Evolutionary conservation across 495 filamentous ascomycete species (phyloP).

Genomic region (Cercophora sp.): DNA sequence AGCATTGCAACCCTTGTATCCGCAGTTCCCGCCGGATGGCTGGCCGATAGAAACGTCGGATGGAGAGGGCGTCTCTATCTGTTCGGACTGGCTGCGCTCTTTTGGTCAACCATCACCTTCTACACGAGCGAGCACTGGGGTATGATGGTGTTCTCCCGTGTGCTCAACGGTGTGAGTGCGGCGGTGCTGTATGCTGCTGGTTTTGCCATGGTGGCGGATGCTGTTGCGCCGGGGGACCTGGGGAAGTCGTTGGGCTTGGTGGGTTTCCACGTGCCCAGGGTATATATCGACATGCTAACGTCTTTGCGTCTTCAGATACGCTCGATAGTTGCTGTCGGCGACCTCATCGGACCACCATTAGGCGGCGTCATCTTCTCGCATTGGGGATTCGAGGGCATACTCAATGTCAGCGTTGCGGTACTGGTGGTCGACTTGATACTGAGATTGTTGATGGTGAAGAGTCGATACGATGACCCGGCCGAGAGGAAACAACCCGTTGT

Average conservation of each 20-base stretch:
- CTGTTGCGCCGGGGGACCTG: conserved; percentile 5
- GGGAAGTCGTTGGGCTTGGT: conserved; percentile 12
- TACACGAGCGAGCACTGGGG: conserved; percentile 6
- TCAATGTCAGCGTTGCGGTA: conserved; percentile 5
- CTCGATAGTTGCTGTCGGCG: conserved; percentile 8
- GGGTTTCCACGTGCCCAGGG: not conserved
- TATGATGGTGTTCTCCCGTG: conserved; percentile 1
- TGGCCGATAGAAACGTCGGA: conserved; percentile 5
- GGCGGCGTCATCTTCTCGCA: conserved; percentile 4
- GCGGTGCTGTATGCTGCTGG: conserved; percentile 13
- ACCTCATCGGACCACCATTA: conserved; percentile 5
- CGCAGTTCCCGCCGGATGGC: conserved; percentile 8
- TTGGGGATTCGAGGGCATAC: conserved; percentile 11
- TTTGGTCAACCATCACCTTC: conserved; percentile 8
- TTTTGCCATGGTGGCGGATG: conserved; percentile 9
- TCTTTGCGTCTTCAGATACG: not conserved
- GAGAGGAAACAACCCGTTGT: not conserved
- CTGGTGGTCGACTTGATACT: conserved; percentile 8
- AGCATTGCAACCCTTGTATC: conserved; percentile 3
- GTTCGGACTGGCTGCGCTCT: not conserved
- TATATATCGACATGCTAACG: too few relatives aligned
- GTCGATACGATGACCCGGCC: not conserved
- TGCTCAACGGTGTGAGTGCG: conserved; percentile 8
- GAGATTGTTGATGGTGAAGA: conserved; percentile 13
- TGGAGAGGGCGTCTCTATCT: conserved; percentile 7